Percentiles rank a stretch among this genome's conserved stretches.
Evolutionary conservation across 2,329 filamentous ascomycete species (phyloP).

Genomic region (Thelonectria rubi): DNA sequence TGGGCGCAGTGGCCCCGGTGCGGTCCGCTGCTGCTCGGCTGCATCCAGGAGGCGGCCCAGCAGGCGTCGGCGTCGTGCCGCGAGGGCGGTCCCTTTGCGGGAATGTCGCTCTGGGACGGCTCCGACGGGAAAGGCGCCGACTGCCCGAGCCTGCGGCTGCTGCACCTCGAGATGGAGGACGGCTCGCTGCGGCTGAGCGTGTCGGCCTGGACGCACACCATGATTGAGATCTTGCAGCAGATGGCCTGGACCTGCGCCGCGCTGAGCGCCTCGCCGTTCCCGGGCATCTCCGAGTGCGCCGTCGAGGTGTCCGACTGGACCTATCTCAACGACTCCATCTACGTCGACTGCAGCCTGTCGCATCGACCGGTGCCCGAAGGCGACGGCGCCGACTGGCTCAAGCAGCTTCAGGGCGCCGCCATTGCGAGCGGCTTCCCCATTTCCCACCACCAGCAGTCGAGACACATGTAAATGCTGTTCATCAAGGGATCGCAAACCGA

Average conservation of each 20-base stretch:
- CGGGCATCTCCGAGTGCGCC: conserved; percentile 44
- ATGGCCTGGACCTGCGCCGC: conserved; percentile 51
- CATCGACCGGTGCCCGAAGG: conserved; percentile 44
- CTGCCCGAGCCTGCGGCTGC: conserved; percentile 45
- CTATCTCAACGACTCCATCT: conserved; percentile 47
- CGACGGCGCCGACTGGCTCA: conserved; percentile 43
- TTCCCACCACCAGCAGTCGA: conserved; percentile 16
- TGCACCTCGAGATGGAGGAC: conserved; percentile 49
- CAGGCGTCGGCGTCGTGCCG: conserved; percentile 40
- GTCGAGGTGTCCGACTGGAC: conserved; percentile 46
- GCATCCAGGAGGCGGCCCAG: conserved; percentile 46
- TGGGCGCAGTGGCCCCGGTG: conserved; percentile 47
- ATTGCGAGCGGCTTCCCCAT: conserved; percentile 50
- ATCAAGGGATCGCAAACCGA: too few species aligned
- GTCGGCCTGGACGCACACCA: conserved; percentile 47
- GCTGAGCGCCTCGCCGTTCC: conserved; percentile 48
- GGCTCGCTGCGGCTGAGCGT: conserved; percentile 45
- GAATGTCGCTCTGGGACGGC: conserved; percentile 51
- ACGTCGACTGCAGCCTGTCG: conserved; percentile 46
- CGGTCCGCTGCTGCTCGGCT: conserved; percentile 43
- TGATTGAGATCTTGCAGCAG: conserved; percentile 50
- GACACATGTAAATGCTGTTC: not conserved
- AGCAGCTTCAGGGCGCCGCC: conserved; percentile 43
- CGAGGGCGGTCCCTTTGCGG: conserved; percentile 40
- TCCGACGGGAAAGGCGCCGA: conserved; percentile 37